Evolutionary conservation across 768 basidiomycete genomes (phyloP), one percentile per base, ranked within the genome.

Genomic region (Mycena albidolilacea): DNA sequence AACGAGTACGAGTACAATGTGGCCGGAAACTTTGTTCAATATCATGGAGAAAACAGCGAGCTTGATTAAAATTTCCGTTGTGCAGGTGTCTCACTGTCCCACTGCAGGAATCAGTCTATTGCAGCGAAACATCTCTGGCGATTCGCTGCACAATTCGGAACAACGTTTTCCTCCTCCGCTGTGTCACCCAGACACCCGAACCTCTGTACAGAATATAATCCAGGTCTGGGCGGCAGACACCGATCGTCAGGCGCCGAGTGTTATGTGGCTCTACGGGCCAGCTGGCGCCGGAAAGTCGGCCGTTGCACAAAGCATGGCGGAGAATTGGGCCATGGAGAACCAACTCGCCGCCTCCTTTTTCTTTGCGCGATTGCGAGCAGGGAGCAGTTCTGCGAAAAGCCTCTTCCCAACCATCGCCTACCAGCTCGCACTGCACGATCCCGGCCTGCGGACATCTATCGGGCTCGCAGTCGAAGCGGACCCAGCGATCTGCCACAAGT

Each of bases 251-350:
- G 57, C 59, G n/a, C n/a, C 59, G 5, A 21, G 41, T 11, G 39
- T 61, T 8, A 61, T 65, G 63, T 64, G 64, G 64, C 50, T 65
- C 2, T 54, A 65, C 48, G 64, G 64, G 6, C 64, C 64, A 1
- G 64, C 64, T 11, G 64, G 64, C 35, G 35, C 50, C 10, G 64
- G 64, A 7, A 65, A 65, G 37, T 65, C 64, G 21, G 64, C 64
- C 10, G 12, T 65, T 7, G 64, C 64, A 2, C 64, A 66, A 43
- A 66, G 39, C 5, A 66, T 66, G 64, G 64, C 64, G 30, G 64
- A 66, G 21, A 37, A 4, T 12, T 66, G 64, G 64, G 21, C n/a
- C 5, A 9, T 1, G 5, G n/a, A 15, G 7, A n/a, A 43, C 14
- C 10, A 7, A 19, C 52, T 66, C 38, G 54, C 10, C 11, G 64